Evolutionary conservation across 208 protist genomes (phyloP).

Genomic region (Entamoeba invadens): DNA sequence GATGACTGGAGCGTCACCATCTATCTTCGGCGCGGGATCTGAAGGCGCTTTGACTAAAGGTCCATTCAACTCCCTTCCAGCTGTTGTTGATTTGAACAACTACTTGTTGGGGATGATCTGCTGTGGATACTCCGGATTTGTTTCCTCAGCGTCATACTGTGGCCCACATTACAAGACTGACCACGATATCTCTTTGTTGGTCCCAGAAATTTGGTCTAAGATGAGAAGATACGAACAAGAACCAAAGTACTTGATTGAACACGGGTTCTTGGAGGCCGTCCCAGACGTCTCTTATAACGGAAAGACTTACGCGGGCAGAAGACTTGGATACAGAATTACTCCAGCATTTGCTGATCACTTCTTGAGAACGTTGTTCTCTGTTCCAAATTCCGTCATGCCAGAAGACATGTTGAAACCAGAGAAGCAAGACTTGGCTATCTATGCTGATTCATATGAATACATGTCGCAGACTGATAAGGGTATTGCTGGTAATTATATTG

Average conservation of each 20-base stretch:
- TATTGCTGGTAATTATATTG: slow-evolving; percentile 24
- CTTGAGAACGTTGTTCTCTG: slow-evolving; percentile 35
- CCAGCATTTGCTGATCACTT: slow-evolving; percentile 29
- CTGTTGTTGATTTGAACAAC: slow-evolving; percentile 26
- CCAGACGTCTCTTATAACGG: slow-evolving; percentile 38
- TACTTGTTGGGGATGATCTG: slow-evolving; percentile 9
- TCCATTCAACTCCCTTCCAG: slow-evolving; percentile 37
- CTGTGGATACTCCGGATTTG: not conserved
- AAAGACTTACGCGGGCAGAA: slow-evolving; percentile 17
- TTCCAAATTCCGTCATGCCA: slow-evolving; percentile 29
- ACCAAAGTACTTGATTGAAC: slow-evolving; percentile 6
- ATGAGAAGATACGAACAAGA: slow-evolving; percentile 30
- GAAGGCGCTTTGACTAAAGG: slow-evolving; percentile 46
- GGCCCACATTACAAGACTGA: slow-evolving; percentile 22
- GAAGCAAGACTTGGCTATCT: slow-evolving; percentile 18
- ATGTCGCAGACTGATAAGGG: slow-evolving; percentile 15
- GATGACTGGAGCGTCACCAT: slow-evolving; percentile 40
- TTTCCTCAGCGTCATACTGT: slow-evolving; percentile 21
- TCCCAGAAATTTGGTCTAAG: slow-evolving; percentile 37
- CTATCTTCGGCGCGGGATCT: slow-evolving; percentile 36
- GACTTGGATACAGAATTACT: slow-evolving; percentile 41
- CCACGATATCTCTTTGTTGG: slow-evolving; percentile 38
- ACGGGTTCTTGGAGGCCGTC: slow-evolving; percentile 31
- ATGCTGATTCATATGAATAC: slow-evolving; percentile 22
- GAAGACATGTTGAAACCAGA: slow-evolving; percentile 37